Evolutionary conservation across 2,329 filamentous ascomycete genomes (phyloP).

Genomic region (Trichoderma sp.): DNA sequence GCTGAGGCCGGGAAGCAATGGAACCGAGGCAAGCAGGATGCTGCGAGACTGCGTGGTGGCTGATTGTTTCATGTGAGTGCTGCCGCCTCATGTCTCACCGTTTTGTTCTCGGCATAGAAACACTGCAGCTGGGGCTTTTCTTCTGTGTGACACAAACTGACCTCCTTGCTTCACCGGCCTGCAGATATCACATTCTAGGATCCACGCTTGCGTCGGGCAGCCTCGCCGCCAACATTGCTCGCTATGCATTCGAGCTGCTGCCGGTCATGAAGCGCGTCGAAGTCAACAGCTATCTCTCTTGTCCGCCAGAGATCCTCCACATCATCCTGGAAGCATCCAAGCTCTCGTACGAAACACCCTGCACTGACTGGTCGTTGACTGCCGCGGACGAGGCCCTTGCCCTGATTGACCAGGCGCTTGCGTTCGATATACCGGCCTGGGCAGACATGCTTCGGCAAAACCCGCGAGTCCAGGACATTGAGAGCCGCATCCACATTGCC

Average conservation of each 20-base stretch:
- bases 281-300: conserved; percentile 48
- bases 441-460: conserved; percentile 44
- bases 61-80: conserved; percentile 51
- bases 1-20: conserved; percentile 32
- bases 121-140: neutral
- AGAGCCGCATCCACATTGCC: conserved; percentile 49
- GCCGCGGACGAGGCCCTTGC: conserved; percentile 44
- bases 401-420: conserved; percentile 47
- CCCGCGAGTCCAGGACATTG: conserved; percentile 43
- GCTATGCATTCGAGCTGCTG: conserved; percentile 44
- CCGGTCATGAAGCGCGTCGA: conserved; percentile 48
- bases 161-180: conserved; percentile 24
- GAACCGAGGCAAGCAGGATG: conserved; percentile 40
- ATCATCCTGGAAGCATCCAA: conserved; percentile 50
- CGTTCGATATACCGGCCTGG: conserved; percentile 49
- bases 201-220: conserved; percentile 44
- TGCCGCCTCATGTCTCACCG: neutral
- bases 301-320: conserved; percentile 48
- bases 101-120: neutral
- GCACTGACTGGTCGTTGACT: conserved; percentile 38
- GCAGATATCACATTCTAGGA: conserved; percentile 47
- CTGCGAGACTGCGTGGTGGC: conserved; percentile 52
- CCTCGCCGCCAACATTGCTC: conserved; percentile 45
- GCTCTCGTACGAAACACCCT: conserved; percentile 45
- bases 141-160: conserved; percentile 8